Evolutionary conservation across 441 rosid genomes (phyloP), one percentile per base, ranked within the genome.

Genomic region (Erysimum pusillum): DNA sequence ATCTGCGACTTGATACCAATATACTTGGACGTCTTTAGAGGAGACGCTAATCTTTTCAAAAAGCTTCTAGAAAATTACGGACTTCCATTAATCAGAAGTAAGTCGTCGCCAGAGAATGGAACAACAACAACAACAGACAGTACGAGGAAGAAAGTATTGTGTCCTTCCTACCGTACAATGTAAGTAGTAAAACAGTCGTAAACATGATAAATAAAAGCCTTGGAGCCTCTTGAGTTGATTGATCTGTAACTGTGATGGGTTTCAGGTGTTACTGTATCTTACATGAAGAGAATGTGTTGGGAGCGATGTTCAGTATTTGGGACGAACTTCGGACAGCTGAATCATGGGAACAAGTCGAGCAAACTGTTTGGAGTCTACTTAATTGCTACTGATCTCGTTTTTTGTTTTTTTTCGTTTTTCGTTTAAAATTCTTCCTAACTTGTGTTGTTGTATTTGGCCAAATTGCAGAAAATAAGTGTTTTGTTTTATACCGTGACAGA

Each of bases 311-410:
- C 80, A 63, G 93, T 51, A 84, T 83, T 9, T 91, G 98, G 98
- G 87, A 85, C 68, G 93, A 90, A 68, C 94, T 90, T 57, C 74
- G 84, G 42, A 71, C 51, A 25, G 93, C 91, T 0, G 78, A 86
- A 41, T 85, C 97, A 59, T 93, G 97, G 99, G 96, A 93, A 80
- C 97, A 89, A 81, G 87, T 96, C 63, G 99, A 93, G 84, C 81
- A 68, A 48, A 74, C 83, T 0, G 97, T 90, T 8, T 96, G 97
- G 98, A 90, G 92, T 73, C 88, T 88, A 54, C 83, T 96, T 34
- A 93, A 93, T 69, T 76, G 75, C 58, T 90, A 91, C 80, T 79
- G 9, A 73, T 73, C 52, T 64, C 20, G 13, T 9, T 17, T 69
- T 15, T 25, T 25, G 0, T 25, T n/a, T 36, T 20, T 22, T 10